Evolutionary conservation across 2,329 filamentous ascomycete genomes (phyloP), one percentile per base, ranked within the genome.

Genomic region (Sporothrix dimorphospora): DNA sequence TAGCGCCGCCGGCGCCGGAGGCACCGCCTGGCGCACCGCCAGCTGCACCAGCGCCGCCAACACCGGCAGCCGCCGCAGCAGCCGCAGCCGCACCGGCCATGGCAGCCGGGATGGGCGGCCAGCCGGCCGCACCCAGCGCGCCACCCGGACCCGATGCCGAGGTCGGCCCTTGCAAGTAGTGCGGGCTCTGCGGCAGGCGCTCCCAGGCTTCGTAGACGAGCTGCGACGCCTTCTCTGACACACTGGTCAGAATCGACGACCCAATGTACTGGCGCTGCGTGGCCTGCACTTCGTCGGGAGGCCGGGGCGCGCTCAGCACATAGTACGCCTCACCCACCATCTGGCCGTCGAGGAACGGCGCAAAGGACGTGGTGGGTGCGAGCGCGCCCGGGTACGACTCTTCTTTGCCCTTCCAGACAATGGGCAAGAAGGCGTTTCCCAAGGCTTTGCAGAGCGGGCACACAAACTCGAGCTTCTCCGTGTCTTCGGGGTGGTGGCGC

Each of bases 361-460:
- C 85, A 78, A 97, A 95, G 0, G 75, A 27, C 8, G 81, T 81
- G 42, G 85, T 79, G 5, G 89, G 82, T 69, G 89, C 85, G 49
- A 98, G 82, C n/a, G 89, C 85, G 3, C 92, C 91, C 0, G 93
- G 90, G 74, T 94, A 94, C 1, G 90, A 89, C 78, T 97, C 93
- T 76, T 97, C 93, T 78, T 97, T 91, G 34, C 92, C 92, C 79
- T 94, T 97, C 96, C 96, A 99, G 49, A 97, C 90, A 74, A 99
- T 94, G 0, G 97, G 97, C 49, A 99, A 81, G 82, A 99, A 99
- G 0, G 93, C 89, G 79, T 99, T 99, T 2, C 96, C 96, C 0
- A 99, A 86, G 3, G 96, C 97, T 81, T 99, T 99, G 84, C 96
- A 99, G 0, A 99, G 85, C 1, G 96, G 96, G 77, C 96, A 99